These are phyloP conservation scores for Oenanthe javanica DNA, from an alignment of 140 eudicot species.

Conservation along the genomic window DNA sequence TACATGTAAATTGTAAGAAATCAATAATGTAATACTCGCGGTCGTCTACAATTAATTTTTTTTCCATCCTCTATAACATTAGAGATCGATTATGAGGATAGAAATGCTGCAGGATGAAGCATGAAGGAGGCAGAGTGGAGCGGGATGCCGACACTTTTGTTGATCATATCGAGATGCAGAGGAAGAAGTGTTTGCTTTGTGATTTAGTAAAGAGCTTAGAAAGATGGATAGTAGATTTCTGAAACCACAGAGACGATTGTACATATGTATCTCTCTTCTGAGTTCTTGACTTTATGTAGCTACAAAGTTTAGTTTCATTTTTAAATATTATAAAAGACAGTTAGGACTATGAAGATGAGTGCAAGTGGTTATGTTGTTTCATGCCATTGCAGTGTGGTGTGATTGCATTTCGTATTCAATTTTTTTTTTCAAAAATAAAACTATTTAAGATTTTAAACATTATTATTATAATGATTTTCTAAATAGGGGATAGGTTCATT, in stretches of 20 bases:
- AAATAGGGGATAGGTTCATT: not conserved
- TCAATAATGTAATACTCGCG: slow-evolving; percentile 21
- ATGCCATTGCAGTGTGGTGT: not conserved
- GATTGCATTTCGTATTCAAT: too few relatives aligned
- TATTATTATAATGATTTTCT: too few relatives aligned
- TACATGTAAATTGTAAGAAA: slow-evolving; percentile 32
- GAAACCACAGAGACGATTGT: not conserved
- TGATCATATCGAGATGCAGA: not conserved
- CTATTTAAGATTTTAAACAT: too few relatives aligned
- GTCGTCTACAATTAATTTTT: not conserved
- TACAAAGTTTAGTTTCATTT: not conserved
- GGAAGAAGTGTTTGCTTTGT: slow-evolving; percentile 8
- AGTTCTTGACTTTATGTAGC: not conserved
- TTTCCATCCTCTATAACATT: too few relatives aligned
- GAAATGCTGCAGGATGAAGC: not conserved
- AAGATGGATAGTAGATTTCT: slow-evolving; percentile 2
- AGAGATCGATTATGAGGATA: not conserved
- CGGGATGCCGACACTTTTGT: not conserved
- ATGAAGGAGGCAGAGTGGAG: not conserved
- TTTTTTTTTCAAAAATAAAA: too few relatives aligned
- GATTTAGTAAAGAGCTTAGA: not conserved
- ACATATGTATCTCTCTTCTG: not conserved
- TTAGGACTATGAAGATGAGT: not conserved
- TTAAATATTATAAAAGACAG: not conserved
- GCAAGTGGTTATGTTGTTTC: not conserved